phyloP scores from a whole-genome alignment of 1,284 basidiomycete species.

The Cutaneotrichosporon sp. region DNA sequence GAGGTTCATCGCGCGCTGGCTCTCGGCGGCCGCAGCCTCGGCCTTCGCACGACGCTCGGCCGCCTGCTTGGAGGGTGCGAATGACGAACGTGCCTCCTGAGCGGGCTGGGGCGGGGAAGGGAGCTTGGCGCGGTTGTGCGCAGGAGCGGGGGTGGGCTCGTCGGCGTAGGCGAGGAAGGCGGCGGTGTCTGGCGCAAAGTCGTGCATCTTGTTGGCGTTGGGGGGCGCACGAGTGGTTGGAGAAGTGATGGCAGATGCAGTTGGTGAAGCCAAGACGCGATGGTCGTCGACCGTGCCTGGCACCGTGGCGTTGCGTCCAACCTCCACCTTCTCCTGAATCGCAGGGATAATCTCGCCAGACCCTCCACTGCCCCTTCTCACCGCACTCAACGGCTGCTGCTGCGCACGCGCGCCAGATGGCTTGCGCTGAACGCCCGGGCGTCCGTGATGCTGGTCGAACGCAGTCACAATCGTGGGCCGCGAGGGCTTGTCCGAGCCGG shows the following conservation, averaged over 20 bases:
- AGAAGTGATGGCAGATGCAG: background rate
- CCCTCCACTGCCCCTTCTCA: background rate
- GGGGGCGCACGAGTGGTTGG: background rate
- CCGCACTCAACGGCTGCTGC: slow-evolving; percentile 5
- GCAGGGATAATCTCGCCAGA: background rate
- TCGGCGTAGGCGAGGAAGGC: slow-evolving; percentile 47
- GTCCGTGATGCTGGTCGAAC: slow-evolving; percentile 2
- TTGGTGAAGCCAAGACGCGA: background rate
- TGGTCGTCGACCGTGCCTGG: slow-evolving; percentile 1
- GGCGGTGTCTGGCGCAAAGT: slow-evolving; percentile 41
- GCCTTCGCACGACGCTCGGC: slow-evolving; percentile 76
- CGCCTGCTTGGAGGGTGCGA: slow-evolving; percentile 77
- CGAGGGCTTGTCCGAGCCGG: background rate
- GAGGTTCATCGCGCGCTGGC: slow-evolving; percentile 61
- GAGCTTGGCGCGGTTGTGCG: slow-evolving; percentile 3
- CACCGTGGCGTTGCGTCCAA: background rate
- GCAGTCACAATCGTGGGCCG: slow-evolving; percentile 2
- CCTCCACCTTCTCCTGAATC: slow-evolving; percentile 3
- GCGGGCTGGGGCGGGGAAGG: slow-evolving; percentile 6
- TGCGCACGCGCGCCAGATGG: slow-evolving; percentile 12
- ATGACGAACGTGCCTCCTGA: slow-evolving; percentile 64
- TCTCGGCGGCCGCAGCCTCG: slow-evolving; percentile 64
- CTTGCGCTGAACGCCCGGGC: slow-evolving; percentile 3
- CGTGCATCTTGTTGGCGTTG: slow-evolving; percentile 12
- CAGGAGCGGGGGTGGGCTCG: slow-evolving; percentile 22